Evolutionary conservation across 768 basidiomycete species (phyloP).

Genomic region (Hortiboletus flavorubellus): DNA sequence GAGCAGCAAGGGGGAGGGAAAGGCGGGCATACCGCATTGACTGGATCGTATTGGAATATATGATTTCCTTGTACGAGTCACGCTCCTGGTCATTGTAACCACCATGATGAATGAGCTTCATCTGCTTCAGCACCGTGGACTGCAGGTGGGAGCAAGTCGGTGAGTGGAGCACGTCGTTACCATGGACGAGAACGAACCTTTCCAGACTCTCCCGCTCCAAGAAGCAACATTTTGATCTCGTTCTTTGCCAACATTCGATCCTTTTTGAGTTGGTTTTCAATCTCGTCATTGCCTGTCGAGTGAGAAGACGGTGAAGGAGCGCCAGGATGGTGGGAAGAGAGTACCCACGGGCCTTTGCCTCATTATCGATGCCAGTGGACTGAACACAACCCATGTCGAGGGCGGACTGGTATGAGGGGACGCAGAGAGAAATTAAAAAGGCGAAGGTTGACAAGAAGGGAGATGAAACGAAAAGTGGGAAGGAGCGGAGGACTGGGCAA

Average conservation of each 20-base stretch:
- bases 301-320: too few species aligned
- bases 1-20: background rate
- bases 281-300: slow-evolving; percentile 82
- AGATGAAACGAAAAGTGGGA: slow-evolving; percentile 13
- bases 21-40: slow-evolving; percentile 74
- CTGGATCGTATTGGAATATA: slow-evolving; percentile 90
- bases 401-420: background rate
- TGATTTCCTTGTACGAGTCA: slow-evolving; percentile 93
- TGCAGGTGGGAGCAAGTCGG: slow-evolving; percentile 23
- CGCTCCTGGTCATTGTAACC: slow-evolving; percentile 87
- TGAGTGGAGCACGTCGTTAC: background rate
- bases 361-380: slow-evolving; percentile 67
- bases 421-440: slow-evolving; percentile 7
- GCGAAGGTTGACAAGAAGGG: slow-evolving; percentile 2
- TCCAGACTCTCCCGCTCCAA: slow-evolving; percentile 96
- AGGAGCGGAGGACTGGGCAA: slow-evolving; percentile 24
- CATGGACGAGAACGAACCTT: slow-evolving; percentile 52
- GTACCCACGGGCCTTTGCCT: slow-evolving; percentile 78
- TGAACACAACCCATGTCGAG: slow-evolving; percentile 70
- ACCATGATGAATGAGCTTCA: slow-evolving; percentile 95
- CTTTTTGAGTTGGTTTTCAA: slow-evolving; percentile 87
- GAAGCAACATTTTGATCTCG: slow-evolving; percentile 93
- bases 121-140: slow-evolving; percentile 94
- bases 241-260: slow-evolving; percentile 89
- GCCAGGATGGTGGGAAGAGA: background rate